Evolutionary conservation across 1,284 basidiomycete genomes (phyloP).

Genomic region (Porodaedalea pini): DNA sequence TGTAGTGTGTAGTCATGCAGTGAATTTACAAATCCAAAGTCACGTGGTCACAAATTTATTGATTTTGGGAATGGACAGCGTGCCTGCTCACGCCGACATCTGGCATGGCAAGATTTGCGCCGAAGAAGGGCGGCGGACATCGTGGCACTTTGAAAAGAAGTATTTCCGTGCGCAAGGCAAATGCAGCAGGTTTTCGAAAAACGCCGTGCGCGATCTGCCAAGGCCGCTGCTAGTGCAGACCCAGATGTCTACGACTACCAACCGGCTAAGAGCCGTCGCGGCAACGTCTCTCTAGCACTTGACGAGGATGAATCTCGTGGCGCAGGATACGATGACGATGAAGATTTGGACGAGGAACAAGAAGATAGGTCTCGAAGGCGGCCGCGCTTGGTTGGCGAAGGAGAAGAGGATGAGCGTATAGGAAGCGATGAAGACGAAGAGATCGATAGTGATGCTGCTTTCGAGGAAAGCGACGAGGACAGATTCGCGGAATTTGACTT

Average conservation of each 20-base stretch:
- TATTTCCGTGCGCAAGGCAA: not conserved
- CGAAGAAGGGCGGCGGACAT: not conserved
- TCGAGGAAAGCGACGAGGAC: constrained; percentile 82
- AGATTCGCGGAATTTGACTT: constrained; percentile 67
- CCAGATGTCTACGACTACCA: constrained; percentile 26
- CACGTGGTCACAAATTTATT: constrained; percentile 9
- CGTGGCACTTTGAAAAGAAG: not conserved
- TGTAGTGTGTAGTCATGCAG: not conserved
- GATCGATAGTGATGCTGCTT: constrained; percentile 75
- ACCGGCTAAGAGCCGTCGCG: constrained; percentile 21
- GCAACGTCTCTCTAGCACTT: constrained; percentile 50
- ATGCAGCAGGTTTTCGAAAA: constrained; percentile 12
- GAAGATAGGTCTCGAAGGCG: constrained; percentile 35
- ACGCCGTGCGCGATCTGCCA: constrained; percentile 12
- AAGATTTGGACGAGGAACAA: constrained; percentile 35
- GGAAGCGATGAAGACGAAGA: constrained; percentile 72
- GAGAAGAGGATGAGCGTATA: constrained; percentile 53
- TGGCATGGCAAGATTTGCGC: not conserved
- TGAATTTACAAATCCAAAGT: not conserved
- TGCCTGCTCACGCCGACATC: not conserved
- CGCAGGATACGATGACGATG: constrained; percentile 34
- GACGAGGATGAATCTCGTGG: constrained; percentile 53
- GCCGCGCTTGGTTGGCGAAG: constrained; percentile 57
- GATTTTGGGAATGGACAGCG: not conserved
- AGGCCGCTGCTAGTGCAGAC: not conserved